Base-by-base conservation (phyloP, 805 yeast species). In the Yarrowia sp. region DNA sequence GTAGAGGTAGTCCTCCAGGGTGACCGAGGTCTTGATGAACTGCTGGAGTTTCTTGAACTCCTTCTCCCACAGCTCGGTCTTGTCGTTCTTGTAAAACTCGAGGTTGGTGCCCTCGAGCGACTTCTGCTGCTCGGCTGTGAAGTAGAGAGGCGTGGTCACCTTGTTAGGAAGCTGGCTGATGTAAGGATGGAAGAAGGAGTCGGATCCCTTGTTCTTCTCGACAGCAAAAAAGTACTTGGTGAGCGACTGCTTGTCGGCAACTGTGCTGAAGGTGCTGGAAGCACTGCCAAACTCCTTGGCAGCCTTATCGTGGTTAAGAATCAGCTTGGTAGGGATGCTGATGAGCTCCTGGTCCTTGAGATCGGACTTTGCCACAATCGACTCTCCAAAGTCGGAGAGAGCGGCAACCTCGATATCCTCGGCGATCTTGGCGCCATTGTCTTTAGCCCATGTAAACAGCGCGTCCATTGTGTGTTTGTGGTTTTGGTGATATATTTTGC, bases 31-130 rank as follows among this genome's bases (percentile, higher is more conserved):
- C 35, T 39, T 39, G 47, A 55, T 18, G 12, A 27, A 21, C 47
- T 38, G 35, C 47, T 55, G 61, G 19, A 55, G 61, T 13, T 39
- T 38, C 36, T 68, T 32, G 49, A 92, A 90, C 69, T 87, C 93
- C 42, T 81, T 81, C 4, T 84, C 72, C 62, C 85, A 71, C 4
- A 69, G 68, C 4, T 68, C 70, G 29, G 83, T 69, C 42, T 80
- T 79, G n/a, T 77, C 77, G 21, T 78, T 77, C 32, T 86, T 70
- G 1, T 85, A 78, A 42, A 79, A 74, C n/a, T 80, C 81, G 24
- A 89, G 77, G 70, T 90, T 92, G 0, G 96, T 86, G 0, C 92
- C 92, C 42, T 78, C 75, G 10, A 91, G 70, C 32, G 78, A 69
- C 5, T 73, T 70, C 61, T 81, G 76, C 42, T 86, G 88, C 2